Percentiles rank a stretch among this genome's conserved stretches.
These are phyloP conservation scores for Yamadazyma pseudoaaseri DNA, from an alignment of 1,139 yeast species.

Conservation along the genomic window DNA sequence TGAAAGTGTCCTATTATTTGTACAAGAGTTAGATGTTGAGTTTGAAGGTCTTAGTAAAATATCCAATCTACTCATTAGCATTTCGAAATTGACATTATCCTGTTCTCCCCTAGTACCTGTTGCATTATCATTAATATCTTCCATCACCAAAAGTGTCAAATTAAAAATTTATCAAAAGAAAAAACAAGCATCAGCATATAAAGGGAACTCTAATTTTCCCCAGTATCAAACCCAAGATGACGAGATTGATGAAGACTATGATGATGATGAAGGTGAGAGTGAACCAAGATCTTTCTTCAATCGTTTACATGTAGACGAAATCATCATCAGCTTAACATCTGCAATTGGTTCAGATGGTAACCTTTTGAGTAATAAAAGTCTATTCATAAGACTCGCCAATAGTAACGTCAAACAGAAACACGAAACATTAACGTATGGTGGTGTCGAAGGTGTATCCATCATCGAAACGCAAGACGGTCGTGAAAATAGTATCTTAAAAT, in stretches of 20 bases:
- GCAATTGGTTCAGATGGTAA: constrained; percentile 39
- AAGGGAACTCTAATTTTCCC: constrained; percentile 21
- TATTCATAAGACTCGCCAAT: constrained; percentile 19
- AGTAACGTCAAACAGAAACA: constrained; percentile 38
- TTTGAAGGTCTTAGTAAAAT: constrained; percentile 54
- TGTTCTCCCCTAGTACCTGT: constrained; percentile 38
- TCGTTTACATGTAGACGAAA: constrained; percentile 29
- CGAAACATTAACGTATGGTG: constrained; percentile 46
- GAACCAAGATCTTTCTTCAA: constrained; percentile 21
- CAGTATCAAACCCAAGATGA: constrained; percentile 28
- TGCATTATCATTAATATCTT: constrained; percentile 27
- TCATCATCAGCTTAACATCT: constrained; percentile 45
- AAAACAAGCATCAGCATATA: constrained; percentile 15
- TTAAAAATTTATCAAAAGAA: constrained; percentile 30
- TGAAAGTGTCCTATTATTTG: constrained; percentile 21
- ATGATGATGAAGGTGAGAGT: constrained; percentile 2
- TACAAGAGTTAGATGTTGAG: constrained; percentile 37
- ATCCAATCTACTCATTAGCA: constrained; percentile 44
- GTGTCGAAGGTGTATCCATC: constrained; percentile 33
- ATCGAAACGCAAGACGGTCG: constrained; percentile 18
- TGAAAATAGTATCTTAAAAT: constrained; percentile 19
- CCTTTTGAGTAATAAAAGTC: constrained; percentile 31
- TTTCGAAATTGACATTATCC: constrained; percentile 48
- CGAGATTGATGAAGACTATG: constrained; percentile 13
- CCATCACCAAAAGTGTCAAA: constrained; percentile 32